These are phyloP conservation scores for Suillus ampliporus DNA, from an alignment of 768 basidiomycete genomes.

Conservation along the genomic window DNA sequence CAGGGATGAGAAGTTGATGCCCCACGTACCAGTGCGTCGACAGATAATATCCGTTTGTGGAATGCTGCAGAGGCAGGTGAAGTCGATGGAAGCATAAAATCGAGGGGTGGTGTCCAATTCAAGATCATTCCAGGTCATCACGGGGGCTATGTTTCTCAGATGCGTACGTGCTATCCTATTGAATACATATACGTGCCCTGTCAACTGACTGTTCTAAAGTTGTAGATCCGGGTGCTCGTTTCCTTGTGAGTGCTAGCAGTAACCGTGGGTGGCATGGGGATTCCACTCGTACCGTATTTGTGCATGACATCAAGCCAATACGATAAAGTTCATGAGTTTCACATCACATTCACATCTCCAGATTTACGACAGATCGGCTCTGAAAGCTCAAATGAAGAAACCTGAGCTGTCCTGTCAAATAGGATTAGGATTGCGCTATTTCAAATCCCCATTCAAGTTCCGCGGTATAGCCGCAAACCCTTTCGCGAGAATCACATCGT, in stretches of 20 bases:
- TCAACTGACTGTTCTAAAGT: slow-evolving; percentile 55
- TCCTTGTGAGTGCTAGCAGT: slow-evolving; percentile 90
- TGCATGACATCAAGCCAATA: slow-evolving; percentile 79
- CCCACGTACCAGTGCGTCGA: slow-evolving; percentile 68
- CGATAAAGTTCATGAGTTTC: slow-evolving; percentile 31
- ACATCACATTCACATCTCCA: slow-evolving; percentile 12
- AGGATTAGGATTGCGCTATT: slow-evolving; percentile 37
- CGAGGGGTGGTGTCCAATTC: slow-evolving; percentile 79
- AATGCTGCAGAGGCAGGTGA: slow-evolving; percentile 83
- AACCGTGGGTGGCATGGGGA: slow-evolving; percentile 95
- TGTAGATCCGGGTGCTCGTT: slow-evolving; percentile 82
- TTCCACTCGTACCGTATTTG: slow-evolving; percentile 86
- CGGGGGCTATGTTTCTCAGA: slow-evolving; percentile 90
- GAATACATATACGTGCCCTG: slow-evolving; percentile 18
- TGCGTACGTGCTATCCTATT: slow-evolving; percentile 65
- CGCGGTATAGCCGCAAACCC: slow-evolving; percentile 37
- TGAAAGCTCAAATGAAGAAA: slow-evolving; percentile 6
- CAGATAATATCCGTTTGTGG: slow-evolving; percentile 94
- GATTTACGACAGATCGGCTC: slow-evolving; percentile 29
- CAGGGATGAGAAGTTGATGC: slow-evolving; percentile 27
- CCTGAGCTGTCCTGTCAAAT: slow-evolving; percentile 17
- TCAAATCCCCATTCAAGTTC: slow-evolving; percentile 40
- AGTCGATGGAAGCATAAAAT: slow-evolving; percentile 63
- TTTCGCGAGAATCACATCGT: slow-evolving; percentile 19
- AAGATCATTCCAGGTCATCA: slow-evolving; percentile 97